Conservation (phyloP, 331 rosid species). For the Phaseolus coccineus region DNA sequence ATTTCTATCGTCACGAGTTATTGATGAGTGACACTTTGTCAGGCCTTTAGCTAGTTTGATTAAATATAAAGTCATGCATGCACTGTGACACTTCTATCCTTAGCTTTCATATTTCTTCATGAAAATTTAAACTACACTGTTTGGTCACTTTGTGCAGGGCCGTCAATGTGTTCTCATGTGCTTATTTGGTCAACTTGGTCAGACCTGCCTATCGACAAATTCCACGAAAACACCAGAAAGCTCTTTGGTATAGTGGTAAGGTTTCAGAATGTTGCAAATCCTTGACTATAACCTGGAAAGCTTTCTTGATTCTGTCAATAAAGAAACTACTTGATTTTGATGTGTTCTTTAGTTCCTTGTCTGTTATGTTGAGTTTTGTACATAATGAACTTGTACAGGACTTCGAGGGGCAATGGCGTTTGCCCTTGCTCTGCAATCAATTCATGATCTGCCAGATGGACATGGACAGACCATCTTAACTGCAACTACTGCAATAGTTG, state of each 20-base stretch:
- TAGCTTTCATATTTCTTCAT: background rate
- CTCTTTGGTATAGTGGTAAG: constrained; percentile 93
- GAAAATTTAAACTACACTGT: constrained; percentile 15
- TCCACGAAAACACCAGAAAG: constrained; percentile 77
- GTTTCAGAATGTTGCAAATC: background rate
- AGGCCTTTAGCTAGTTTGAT: constrained; percentile 29
- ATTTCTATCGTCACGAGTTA: constrained; percentile 13
- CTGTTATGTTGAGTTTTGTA: constrained; percentile 5
- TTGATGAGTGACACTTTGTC: constrained; percentile 17
- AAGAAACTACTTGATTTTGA: constrained; percentile 12
- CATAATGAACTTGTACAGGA: constrained; percentile 53
- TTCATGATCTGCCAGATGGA: constrained; percentile 85
- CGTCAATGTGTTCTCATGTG: constrained; percentile 81
- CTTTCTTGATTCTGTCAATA: background rate
- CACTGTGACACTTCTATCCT: constrained; percentile 1
- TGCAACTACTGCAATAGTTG: constrained; percentile 90
- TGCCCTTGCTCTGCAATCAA: constrained; percentile 86
- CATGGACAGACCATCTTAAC: constrained; percentile 89
- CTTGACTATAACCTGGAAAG: constrained; percentile 13
- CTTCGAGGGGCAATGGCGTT: constrained; percentile 96
- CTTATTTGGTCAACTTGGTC: constrained; percentile 72
- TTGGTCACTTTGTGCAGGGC: constrained; percentile 65
- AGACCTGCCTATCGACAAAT: constrained; percentile 73
- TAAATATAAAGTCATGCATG: background rate
- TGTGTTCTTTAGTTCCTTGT: constrained; percentile 17